Evolutionary conservation across 768 basidiomycete species (phyloP).

Genomic region (Lanmaoa rubissima): DNA sequence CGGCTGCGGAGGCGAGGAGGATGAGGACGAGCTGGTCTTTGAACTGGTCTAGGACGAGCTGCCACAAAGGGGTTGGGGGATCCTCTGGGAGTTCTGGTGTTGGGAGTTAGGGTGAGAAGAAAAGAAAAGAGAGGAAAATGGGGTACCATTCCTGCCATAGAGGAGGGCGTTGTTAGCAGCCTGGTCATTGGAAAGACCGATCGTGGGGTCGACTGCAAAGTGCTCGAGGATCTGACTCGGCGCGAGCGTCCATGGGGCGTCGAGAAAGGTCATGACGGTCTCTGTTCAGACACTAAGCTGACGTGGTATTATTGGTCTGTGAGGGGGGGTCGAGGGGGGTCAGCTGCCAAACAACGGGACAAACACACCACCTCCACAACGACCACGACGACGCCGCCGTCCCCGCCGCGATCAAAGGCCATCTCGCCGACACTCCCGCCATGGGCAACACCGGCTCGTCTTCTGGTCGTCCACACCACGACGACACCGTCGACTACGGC

Average conservation of each 20-base stretch:
- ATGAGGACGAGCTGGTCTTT: conserved; percentile 98
- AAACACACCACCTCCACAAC: conserved; percentile 17
- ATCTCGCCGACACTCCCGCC: neutral
- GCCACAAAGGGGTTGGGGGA: conserved; percentile 86
- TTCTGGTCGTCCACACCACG: conserved; percentile 69
- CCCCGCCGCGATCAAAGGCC: conserved; percentile 1
- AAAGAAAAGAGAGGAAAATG: neutral
- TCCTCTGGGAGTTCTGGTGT: conserved; percentile 86
- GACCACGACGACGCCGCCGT: neutral
- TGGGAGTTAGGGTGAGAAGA: conserved; percentile 1
- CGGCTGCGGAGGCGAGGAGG: conserved; percentile 86
- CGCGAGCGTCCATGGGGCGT: conserved; percentile 76
- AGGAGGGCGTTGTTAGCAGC: conserved; percentile 70
- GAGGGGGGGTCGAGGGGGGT: conserved; percentile 19
- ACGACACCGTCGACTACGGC: conserved; percentile 84
- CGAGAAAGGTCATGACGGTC: conserved; percentile 42
- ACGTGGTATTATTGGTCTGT: conserved; percentile 13
- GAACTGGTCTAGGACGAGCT: conserved; percentile 97
- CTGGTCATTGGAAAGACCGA: conserved; percentile 65
- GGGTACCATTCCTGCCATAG: conserved; percentile 84
- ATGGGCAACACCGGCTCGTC: conserved; percentile 88
- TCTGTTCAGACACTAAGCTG: neutral
- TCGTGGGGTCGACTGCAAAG: conserved; percentile 60
- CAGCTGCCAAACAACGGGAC: conserved; percentile 19
- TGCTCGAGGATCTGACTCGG: conserved; percentile 68